Percentiles rank a stretch among this genome's conserved stretches.
phyloP scores from a whole-genome alignment of 2,329 filamentous ascomycete species.

The Boeremia exigua region DNA sequence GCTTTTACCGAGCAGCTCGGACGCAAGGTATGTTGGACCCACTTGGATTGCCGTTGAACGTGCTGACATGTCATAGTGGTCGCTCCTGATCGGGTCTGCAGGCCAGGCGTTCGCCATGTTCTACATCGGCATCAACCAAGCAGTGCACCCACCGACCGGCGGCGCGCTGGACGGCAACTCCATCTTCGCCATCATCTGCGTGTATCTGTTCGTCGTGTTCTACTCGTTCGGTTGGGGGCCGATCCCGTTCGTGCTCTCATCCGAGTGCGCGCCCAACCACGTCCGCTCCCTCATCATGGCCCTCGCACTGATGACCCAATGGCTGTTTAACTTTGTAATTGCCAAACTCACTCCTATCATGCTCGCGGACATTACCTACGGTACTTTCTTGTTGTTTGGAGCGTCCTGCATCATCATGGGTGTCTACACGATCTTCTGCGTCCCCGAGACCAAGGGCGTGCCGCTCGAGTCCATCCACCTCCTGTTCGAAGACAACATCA shows the following conservation, averaged over 20 bases:
- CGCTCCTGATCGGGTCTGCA: conserved; percentile 49
- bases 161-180: conserved; percentile 45
- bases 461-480: conserved; percentile 51
- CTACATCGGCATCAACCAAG: conserved; percentile 43
- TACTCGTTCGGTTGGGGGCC: conserved; percentile 57
- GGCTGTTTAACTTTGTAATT: conserved; percentile 38
- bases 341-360: conserved; percentile 51
- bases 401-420: conserved; percentile 51
- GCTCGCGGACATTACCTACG: conserved; percentile 52
- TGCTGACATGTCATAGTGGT: conserved; percentile 37
- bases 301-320: conserved; percentile 54
- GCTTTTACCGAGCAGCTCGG: conserved; percentile 55
- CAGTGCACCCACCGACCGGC: conserved; percentile 43
- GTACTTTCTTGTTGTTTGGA: conserved; percentile 53
- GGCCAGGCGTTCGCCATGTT: conserved; percentile 55
- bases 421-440: conserved; percentile 50
- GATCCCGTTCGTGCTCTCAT: conserved; percentile 53
- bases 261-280: conserved; percentile 50
- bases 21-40: conserved; percentile 42
- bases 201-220: conserved; percentile 58
- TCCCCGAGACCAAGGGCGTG: conserved; percentile 54
- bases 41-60: too few relatives aligned
- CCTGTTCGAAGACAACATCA: conserved; percentile 52
- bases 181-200: conserved; percentile 59
- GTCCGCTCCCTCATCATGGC: conserved; percentile 53